A percentile compares a stretch with the other conserved stretches of the same genome.
Evolutionary conservation across 208 protist genomes (phyloP).

Genomic region (Acanthamoeba royreba): DNA sequence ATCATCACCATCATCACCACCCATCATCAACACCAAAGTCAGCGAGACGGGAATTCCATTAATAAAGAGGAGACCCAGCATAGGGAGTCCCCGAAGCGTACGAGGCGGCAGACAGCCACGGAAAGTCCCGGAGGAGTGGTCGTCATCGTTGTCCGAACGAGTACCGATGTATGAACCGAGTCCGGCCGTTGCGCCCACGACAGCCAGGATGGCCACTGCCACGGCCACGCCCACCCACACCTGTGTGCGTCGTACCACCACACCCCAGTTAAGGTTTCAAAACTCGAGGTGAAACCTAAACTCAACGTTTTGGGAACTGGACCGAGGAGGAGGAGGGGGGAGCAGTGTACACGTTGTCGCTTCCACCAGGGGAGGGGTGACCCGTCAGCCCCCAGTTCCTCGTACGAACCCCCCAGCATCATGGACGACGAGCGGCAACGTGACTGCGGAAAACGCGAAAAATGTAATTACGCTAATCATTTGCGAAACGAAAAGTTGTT

Average conservation of each 20-base stretch:
- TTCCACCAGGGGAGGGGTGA: background rate
- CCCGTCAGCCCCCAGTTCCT: background rate
- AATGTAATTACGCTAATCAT: too few species aligned
- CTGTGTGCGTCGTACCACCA: background rate
- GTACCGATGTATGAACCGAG: background rate
- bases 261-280: background rate
- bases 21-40: too few species aligned
- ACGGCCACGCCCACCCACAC: background rate
- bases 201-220: background rate
- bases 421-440: too few species aligned
- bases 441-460: too few species aligned
- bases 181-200: background rate
- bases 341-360: background rate
- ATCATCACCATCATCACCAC: too few species aligned
- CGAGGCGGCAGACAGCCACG: background rate
- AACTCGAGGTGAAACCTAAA: too few species aligned
- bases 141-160: background rate
- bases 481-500: too few species aligned
- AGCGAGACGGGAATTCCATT: background rate
- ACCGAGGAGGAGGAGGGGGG: too few species aligned
- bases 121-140: background rate
- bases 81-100: background rate
- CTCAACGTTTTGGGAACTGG: too few species aligned
- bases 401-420: background rate
- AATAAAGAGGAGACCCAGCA: background rate